Percentiles rank a stretch among this genome's conserved stretches.
Conservation (phyloP, 2,329 filamentous ascomycete species). For the Penicillium capsulatum region DNA sequence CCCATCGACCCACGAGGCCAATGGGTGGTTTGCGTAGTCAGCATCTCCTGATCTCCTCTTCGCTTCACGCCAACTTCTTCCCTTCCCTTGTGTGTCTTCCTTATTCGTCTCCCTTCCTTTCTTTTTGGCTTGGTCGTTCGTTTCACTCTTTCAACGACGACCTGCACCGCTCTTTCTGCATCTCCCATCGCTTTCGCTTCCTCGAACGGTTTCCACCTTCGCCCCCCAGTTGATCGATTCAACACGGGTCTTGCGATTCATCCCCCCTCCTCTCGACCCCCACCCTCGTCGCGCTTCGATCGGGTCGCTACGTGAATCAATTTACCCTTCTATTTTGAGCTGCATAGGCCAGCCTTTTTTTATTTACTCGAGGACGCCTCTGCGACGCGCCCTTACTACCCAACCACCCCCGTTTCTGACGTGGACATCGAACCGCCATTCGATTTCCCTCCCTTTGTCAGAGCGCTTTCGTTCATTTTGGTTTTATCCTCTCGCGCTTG, state of each 20-base stretch:
- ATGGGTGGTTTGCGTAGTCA: conserved; percentile 14
- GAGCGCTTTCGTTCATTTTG: conserved; percentile 30
- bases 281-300: conserved; percentile 10
- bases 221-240: conserved; percentile 24
- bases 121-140: conserved; percentile 40
- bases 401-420: conserved; percentile 26
- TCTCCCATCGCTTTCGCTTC: conserved; percentile 30
- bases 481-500: conserved; percentile 33
- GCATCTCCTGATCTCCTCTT: conserved; percentile 25
- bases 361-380: conserved; percentile 29
- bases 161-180: conserved; percentile 37
- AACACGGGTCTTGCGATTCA: conserved; percentile 22
- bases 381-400: conserved; percentile 33
- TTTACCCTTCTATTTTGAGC: conserved; percentile 25
- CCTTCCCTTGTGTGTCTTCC: conserved; percentile 8
- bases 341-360: conserved; percentile 39
- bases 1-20: conserved; percentile 1
- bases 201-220: conserved; percentile 24
- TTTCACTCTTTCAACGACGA: conserved; percentile 53
- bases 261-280: conserved; percentile 4
- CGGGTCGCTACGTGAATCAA: conserved; percentile 13
- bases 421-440: conserved; percentile 18
- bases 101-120: conserved; percentile 27
- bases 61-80: conserved; percentile 23
- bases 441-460: conserved; percentile 16